Percentiles rank a stretch among this genome's conserved stretches.
Evolutionary conservation across 441 rosid species (phyloP).

Genomic region (Populus hybrid): DNA sequence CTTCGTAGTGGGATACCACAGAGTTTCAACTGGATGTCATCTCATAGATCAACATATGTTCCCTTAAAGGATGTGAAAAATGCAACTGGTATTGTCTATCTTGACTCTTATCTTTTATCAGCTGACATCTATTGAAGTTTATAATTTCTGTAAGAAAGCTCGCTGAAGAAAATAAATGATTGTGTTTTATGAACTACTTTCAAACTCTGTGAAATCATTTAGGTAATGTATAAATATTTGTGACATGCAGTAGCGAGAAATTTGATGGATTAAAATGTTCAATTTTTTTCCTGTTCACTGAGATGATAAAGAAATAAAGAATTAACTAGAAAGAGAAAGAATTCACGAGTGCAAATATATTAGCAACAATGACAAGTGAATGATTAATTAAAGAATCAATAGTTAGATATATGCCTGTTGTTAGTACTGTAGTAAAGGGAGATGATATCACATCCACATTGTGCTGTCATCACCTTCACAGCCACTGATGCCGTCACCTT

Average conservation of each 20-base stretch:
- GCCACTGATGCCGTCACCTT: background rate
- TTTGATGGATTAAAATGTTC: background rate
- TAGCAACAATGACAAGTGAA: background rate
- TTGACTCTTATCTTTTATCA: constrained; percentile 4
- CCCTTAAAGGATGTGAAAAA: constrained; percentile 43
- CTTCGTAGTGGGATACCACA: constrained; percentile 79
- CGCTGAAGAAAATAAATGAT: background rate
- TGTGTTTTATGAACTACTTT: background rate
- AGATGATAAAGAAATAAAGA: background rate
- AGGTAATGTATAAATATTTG: background rate
- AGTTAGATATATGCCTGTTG: background rate
- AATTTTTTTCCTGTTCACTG: background rate
- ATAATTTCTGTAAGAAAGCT: constrained; percentile 1
- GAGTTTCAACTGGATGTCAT: constrained; percentile 64
- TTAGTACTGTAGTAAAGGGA: background rate
- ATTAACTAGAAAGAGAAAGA: background rate
- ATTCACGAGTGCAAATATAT: background rate
- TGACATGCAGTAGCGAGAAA: background rate
- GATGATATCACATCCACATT: background rate
- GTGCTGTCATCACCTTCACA: background rate
- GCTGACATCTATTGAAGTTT: background rate
- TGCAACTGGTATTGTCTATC: constrained; percentile 38
- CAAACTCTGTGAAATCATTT: background rate
- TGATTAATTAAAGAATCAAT: background rate
- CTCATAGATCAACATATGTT: constrained; percentile 36